Percentiles rank a stretch among this genome's conserved stretches.
These are phyloP conservation scores for Penicillium desertorum DNA, from an alignment of 495 filamentous ascomycete genomes.

Conservation along the genomic window DNA sequence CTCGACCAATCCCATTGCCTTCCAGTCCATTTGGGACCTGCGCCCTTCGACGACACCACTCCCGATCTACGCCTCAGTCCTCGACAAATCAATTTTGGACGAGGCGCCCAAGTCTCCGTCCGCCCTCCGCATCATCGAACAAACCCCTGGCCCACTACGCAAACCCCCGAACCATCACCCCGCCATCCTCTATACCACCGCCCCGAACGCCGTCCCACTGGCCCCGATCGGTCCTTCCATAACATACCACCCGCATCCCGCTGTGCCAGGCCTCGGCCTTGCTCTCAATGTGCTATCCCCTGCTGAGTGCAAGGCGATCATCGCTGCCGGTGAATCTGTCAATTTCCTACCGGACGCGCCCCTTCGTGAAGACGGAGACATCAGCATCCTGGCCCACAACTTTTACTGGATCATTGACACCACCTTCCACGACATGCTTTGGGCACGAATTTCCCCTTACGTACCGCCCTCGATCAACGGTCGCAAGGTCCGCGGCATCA, in stretches of 20 bases:
- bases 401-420: slow-evolving; percentile 45
- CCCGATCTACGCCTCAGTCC: slow-evolving; percentile 36
- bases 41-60: slow-evolving; percentile 34
- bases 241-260: slow-evolving; percentile 41
- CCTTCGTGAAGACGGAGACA: slow-evolving; percentile 39
- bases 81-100: slow-evolving; percentile 37
- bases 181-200: slow-evolving; percentile 40
- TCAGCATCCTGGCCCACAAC: slow-evolving; percentile 44
- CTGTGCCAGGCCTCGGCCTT: slow-evolving; percentile 39
- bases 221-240: slow-evolving; percentile 25
- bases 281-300: slow-evolving; percentile 36
- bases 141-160: slow-evolving; percentile 35
- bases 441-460: slow-evolving; percentile 34
- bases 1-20: slow-evolving; percentile 37
- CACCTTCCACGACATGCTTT: slow-evolving; percentile 41
- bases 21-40: slow-evolving; percentile 43
- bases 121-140: slow-evolving; percentile 37
- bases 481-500: slow-evolving; percentile 35
- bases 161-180: slow-evolving; percentile 43
- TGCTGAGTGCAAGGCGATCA: slow-evolving; percentile 37
- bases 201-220: slow-evolving; percentile 35
- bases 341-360: slow-evolving; percentile 39
- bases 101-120: slow-evolving; percentile 30
- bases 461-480: slow-evolving; percentile 36
- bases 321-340: slow-evolving; percentile 42